Evolutionary conservation across 176 grass and related monocot species (phyloP).

Genomic region (Zizania latifolia): DNA sequence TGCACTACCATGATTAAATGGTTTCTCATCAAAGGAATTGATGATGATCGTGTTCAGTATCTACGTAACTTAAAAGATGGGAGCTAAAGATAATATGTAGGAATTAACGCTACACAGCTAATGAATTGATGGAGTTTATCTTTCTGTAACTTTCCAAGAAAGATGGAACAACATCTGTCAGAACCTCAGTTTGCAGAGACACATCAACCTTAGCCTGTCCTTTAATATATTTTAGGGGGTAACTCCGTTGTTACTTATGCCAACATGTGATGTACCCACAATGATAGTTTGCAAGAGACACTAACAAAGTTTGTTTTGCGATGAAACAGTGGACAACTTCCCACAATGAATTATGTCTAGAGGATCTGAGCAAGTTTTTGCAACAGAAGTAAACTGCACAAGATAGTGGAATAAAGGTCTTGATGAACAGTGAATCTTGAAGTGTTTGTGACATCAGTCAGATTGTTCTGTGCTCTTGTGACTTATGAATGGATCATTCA

Average conservation of each 20-base stretch:
- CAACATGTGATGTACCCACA: background rate
- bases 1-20: constrained; percentile 91
- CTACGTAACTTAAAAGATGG: constrained; percentile 56
- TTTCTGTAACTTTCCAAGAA: background rate
- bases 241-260: background rate
- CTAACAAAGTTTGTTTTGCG: background rate
- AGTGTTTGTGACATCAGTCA: background rate
- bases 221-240: background rate
- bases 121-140: background rate
- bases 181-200: background rate
- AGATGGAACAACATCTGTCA: background rate
- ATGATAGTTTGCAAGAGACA: background rate
- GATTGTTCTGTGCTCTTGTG: background rate
- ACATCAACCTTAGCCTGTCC: background rate
- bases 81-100: constrained; percentile 17
- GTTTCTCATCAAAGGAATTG: constrained; percentile 76
- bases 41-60: constrained; percentile 67
- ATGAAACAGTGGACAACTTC: no score
- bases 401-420: background rate
- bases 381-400: background rate
- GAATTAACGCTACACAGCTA: background rate
- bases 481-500: background rate
- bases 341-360: background rate
- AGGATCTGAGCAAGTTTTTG: background rate
- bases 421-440: background rate